Conservation (phyloP, 306 rosid species). For the Castanopsis chinensis region DNA sequence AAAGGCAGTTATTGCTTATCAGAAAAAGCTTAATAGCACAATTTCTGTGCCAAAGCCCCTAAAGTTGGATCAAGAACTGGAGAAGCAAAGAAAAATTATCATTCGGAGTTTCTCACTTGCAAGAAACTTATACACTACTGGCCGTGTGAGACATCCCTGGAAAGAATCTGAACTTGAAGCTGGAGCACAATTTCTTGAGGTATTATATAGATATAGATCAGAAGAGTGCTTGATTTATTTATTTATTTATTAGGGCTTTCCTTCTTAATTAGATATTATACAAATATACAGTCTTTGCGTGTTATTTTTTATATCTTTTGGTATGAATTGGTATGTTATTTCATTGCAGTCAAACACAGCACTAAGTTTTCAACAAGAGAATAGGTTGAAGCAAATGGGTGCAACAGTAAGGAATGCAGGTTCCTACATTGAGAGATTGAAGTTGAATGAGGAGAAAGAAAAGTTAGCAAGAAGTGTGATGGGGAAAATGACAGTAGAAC, state of each 20-base stretch:
- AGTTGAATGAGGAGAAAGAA: constrained; percentile 65
- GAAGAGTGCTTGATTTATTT: neutral
- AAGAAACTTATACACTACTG: constrained; percentile 52
- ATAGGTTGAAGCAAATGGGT: constrained; percentile 88
- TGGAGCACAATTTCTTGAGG: constrained; percentile 88
- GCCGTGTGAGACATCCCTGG: constrained; percentile 27
- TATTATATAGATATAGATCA: constrained; percentile 10
- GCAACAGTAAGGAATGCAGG: constrained; percentile 92
- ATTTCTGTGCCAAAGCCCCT: constrained; percentile 37
- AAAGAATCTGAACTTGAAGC: constrained; percentile 76
- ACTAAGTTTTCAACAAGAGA: constrained; percentile 77
- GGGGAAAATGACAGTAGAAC: constrained; percentile 76
- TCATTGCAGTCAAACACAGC: constrained; percentile 78
- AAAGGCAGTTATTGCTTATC: constrained; percentile 76
- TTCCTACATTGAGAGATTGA: constrained; percentile 60
- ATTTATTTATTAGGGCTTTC: neutral
- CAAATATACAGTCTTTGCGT: neutral
- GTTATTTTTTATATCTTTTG: neutral
- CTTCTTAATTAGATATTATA: too few relatives aligned
- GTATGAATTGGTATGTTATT: neutral
- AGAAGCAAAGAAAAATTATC: constrained; percentile 55
- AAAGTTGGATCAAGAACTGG: constrained; percentile 65
- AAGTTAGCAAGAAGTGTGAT: constrained; percentile 63
- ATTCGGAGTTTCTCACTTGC: constrained; percentile 81
- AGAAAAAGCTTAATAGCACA: constrained; percentile 55